Base-by-base conservation (phyloP, 169 alveolate species). In the Plasmodium inui region DNA sequence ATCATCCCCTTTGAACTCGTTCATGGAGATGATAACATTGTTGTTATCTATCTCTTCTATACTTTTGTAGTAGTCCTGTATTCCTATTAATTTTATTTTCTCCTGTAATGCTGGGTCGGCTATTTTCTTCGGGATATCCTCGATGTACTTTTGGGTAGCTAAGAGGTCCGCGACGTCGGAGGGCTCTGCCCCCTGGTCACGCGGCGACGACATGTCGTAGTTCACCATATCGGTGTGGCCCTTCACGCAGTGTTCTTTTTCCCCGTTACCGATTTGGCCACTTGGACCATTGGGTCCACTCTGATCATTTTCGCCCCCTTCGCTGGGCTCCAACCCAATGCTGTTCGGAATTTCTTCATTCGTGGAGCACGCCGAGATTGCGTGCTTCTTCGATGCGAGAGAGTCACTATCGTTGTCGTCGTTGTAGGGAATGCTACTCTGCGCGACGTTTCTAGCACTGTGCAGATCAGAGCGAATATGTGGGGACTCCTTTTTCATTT, bases 1-100 rank as follows among this genome's bases (percentile, higher is more conserved):
- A 22, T 93, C 93, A 10, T 92, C 96, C 50, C 98, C 97, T 55
- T 95, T 85, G 74, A 97, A 94, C 46, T 94, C 98, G 17, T 84
- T 92, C 97, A 96, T 95, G 34, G 92, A 93, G 30, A 93, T 67
- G 6, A 93, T 93, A 22, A 85, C 95, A 92, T 92, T 92, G 14
- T 84, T 92, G 67, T 83, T 92, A 83, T 92, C 95, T 28, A 84
- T 92, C 85, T 92, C 95, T 26, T 70, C 55, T 22, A 82, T 55
- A 46, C 92, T 91, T 81, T 82, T 91, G 50, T 91, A 91, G 61
- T 82, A 91, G 10, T 82, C 84, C 72, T 81, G n/a, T 46, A 91
- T 91, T 17, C 92, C 92, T 73, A 91, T 70, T 81, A 82, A 22
- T 82, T 91, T 70, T 32, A 91, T 91, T 50, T 91, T 91, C 41